Evolutionary conservation across 2,329 filamentous ascomycete species (phyloP), one percentile per base, ranked within the genome.

Genomic region (Pseudogymnoascus sp.): DNA sequence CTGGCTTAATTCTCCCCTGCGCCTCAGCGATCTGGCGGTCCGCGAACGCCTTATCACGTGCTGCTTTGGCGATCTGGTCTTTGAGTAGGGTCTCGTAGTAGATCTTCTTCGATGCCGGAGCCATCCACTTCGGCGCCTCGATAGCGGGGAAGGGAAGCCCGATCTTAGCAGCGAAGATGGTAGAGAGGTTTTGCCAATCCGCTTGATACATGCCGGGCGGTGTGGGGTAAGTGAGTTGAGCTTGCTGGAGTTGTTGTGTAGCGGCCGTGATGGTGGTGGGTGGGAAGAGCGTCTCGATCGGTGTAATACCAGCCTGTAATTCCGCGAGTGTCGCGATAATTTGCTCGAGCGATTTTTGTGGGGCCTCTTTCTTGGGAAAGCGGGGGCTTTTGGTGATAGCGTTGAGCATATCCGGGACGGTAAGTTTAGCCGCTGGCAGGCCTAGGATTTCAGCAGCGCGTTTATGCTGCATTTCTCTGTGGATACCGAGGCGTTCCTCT

Each of bases 41-140:
- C 1, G 77, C 74, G 28, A 74, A 73, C 60, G 71, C 75, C 62
- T 76, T 76, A 56, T 78, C 73, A 53, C 74, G 75, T 1, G 71
- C 69, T 7, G 75, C 72, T 37, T 73, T 72, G 56, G 77, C 75
- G 47, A 71, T 71, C 37, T 73, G 70, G 65, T 78, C 42, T 8
- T 47, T 47, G 1, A 47, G 18, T 1, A 47, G 42, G 4, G 42
- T 47, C 12, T 47, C 42, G 12, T 47, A n/a, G 8, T 21, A 47
- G 0, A 14, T 3, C 5, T 10, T 21, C 11, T 47, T 23, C 21
- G 5, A 2, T 5, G 42, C 18, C 1, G 42, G 42, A 8, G 72
- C 73, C 66, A 85, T 77, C 77, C 82, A 83, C 16, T 78, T 77
- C 0, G 84, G 82, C 3, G 83, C 80, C 47, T 80, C 77, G 1